Conservation (phyloP, 2,329 filamentous ascomycete species). For the Penicillium sp. region DNA sequence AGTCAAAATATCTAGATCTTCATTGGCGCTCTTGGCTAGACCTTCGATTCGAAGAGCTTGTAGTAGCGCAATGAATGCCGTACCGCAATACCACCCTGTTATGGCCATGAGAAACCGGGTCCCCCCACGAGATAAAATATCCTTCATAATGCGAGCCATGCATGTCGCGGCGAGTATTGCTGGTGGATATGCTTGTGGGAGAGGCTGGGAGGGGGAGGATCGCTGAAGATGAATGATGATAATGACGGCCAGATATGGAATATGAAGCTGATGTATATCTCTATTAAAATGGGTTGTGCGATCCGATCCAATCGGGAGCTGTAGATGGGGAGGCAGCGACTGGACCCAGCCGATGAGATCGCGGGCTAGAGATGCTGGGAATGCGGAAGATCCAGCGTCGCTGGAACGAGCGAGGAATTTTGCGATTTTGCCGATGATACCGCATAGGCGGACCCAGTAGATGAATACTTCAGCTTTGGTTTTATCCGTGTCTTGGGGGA, state of each 20-base stretch:
- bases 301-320: conserved; percentile 26
- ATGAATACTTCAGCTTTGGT: conserved; percentile 43
- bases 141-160: conserved; percentile 40
- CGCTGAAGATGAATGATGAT: conserved; percentile 33
- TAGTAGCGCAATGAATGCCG: conserved; percentile 43
- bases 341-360: conserved; percentile 40
- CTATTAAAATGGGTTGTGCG: neutral
- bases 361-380: conserved; percentile 29
- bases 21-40: conserved; percentile 32
- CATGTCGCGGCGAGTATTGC: conserved; percentile 42
- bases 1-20: conserved; percentile 34
- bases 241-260: neutral
- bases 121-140: conserved; percentile 41
- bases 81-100: conserved; percentile 45
- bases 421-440: conserved; percentile 42
- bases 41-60: conserved; percentile 38
- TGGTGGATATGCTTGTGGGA: conserved; percentile 39
- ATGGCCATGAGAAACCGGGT: conserved; percentile 45
- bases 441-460: conserved; percentile 44
- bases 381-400: conserved; percentile 9
- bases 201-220: conserved; percentile 37
- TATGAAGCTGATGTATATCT: neutral
- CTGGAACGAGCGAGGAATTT: conserved; percentile 36
- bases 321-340: conserved; percentile 34
- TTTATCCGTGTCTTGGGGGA: conserved; percentile 29